Evolutionary conservation across 2,329 filamentous ascomycete species (phyloP), one percentile per base, ranked within the genome.

Genomic region (Tolypocladium nubicola): DNA sequence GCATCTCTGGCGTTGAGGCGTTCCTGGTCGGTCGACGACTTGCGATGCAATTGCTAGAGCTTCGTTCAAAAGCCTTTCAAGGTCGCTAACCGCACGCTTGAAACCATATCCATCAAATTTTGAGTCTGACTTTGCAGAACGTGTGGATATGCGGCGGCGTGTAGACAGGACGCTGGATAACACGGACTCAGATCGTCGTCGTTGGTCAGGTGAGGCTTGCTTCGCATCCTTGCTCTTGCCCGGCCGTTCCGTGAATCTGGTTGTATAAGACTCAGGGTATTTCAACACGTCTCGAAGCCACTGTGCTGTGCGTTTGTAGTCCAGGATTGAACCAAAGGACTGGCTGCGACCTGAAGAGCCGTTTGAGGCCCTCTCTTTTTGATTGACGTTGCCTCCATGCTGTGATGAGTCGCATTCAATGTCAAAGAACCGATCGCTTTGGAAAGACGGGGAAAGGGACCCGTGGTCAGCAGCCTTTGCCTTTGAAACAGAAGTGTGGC

Each of bases 51-150:
- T 65, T 2, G 70, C 65, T 10, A 79, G 62, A 13, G 76, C 76
- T 63, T 81, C 77, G 38, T 68, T 72, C 7, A 81, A 63, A 21
- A 81, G 71, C 30, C 72, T 68, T 58, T 81, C 77, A 33, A 80
- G 66, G 58, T 79, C 73, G 40, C 66, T 67, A 40, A 77, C 67
- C 3, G 73, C 70, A 7, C 63, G 68, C 49, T 69, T 70, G 59
- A 77, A 74, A 9, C 59, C 57, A 30, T 60, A 38, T 3, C 64
- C 62, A 43, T 71, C 67, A 38, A 70, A 59, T 10, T 56, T 64
- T 9, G 61, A 56, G 19, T 64, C 61, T n/a, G 61, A 61, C 13
- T 58, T 62, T 14, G 61, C 60, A 30, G 65, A 64, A 10, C 62
- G 43, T 9, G 56, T 54, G 19, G 64, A 63, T 19, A 59, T 58